Conservation (phyloP, 345 rosid species). For the Pugionium cornutum region DNA sequence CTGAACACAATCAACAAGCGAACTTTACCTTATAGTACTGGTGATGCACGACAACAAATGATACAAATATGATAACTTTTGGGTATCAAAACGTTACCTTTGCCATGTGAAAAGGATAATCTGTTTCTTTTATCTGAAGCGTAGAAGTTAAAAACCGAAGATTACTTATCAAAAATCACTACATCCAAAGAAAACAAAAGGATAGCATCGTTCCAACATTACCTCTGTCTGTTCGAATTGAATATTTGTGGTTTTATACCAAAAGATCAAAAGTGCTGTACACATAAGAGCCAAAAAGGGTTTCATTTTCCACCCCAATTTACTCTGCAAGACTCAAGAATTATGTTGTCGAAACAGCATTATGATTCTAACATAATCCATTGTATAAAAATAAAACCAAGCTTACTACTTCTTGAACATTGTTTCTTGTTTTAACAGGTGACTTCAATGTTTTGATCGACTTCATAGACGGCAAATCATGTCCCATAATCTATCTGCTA, state of each 20-base stretch:
- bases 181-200: background rate
- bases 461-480: constrained; percentile 63
- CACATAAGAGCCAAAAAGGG: constrained; percentile 71
- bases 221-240: constrained; percentile 83
- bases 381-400: background rate
- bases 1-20: constrained; percentile 40
- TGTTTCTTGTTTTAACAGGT: constrained; percentile 51
- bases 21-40: background rate
- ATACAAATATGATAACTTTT: background rate
- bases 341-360: background rate
- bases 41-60: background rate
- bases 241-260: constrained; percentile 75
- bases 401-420: constrained; percentile 66
- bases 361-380: background rate
- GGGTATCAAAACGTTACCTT: constrained; percentile 47
- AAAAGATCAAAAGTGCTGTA: constrained; percentile 73
- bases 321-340: constrained; percentile 47
- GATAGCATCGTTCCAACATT: background rate
- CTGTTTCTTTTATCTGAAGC: constrained; percentile 64
- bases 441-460: constrained; percentile 63
- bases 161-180: constrained; percentile 19
- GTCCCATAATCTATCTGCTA: constrained; percentile 22
- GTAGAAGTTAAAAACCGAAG: constrained; percentile 2
- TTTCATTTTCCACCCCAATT: constrained; percentile 69
- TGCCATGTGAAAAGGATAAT: constrained; percentile 53